Evolutionary conservation across 202 grass and related monocot species (phyloP).

Genomic region (Carex sylvatica): DNA sequence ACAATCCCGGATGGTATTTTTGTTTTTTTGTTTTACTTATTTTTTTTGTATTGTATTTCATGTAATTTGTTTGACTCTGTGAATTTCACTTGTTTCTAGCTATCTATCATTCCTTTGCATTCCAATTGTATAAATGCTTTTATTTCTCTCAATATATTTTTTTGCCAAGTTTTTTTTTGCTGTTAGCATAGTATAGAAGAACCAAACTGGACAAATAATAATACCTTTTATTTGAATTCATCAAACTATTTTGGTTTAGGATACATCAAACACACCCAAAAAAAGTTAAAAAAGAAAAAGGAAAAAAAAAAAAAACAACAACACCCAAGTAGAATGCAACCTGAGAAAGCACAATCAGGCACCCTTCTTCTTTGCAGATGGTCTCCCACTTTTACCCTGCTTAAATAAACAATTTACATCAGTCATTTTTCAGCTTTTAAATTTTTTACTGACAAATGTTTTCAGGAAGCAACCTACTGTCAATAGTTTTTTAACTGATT

Average conservation of each 20-base stretch:
- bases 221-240: neutral
- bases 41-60: neutral
- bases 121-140: neutral
- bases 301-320: neutral
- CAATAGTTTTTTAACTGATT: neutral
- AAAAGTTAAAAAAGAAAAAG: neutral
- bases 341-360: neutral
- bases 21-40: neutral
- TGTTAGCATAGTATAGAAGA: too few relatives aligned
- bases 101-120: neutral
- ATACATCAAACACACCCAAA: neutral
- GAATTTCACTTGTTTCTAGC: neutral
- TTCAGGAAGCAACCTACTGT: neutral
- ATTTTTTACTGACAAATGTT: neutral
- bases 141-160: neutral
- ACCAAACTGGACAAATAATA: neutral
- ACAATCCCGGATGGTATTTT: neutral
- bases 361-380: constrained; percentile 8
- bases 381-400: constrained; percentile 10
- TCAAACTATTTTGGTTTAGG: neutral
- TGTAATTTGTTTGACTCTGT: neutral
- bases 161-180: too few relatives aligned
- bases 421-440: neutral
- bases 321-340: too few relatives aligned
- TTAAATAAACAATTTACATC: neutral